Evolutionary conservation across 352 stramenopile genomes (phyloP).

Genomic region (Peronospora destructor): DNA sequence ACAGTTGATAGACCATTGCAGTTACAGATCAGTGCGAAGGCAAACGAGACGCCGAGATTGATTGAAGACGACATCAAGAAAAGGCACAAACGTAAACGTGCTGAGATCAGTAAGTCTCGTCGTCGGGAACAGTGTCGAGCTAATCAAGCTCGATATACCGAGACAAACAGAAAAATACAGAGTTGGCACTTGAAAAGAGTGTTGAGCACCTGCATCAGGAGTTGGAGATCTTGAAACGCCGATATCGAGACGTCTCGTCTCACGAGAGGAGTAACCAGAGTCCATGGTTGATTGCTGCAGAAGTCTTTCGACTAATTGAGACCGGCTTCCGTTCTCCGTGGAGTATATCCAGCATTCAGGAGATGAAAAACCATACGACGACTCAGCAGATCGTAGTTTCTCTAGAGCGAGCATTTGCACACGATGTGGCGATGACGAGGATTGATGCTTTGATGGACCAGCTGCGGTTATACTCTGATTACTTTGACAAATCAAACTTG

Average conservation of each 20-base stretch:
- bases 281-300: slow-evolving; percentile 11
- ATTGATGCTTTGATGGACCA: slow-evolving; percentile 12
- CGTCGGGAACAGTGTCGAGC: slow-evolving; percentile 21
- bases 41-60: not conserved
- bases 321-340: slow-evolving; percentile 15
- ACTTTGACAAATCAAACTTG: slow-evolving; percentile 11
- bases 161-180: slow-evolving; percentile 7
- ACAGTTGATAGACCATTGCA: not conserved
- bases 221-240: slow-evolving; percentile 10
- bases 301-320: slow-evolving; percentile 15
- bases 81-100: slow-evolving; percentile 5
- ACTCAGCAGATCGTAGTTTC: slow-evolving; percentile 3
- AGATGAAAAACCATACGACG: slow-evolving; percentile 11
- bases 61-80: not conserved
- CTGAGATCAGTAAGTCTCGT: slow-evolving; percentile 1
- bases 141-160: slow-evolving; percentile 30
- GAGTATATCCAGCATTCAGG: slow-evolving; percentile 1
- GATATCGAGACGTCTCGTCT: slow-evolving; percentile 14
- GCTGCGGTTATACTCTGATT: slow-evolving; percentile 8
- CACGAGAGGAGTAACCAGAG: slow-evolving; percentile 18
- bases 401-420: slow-evolving; percentile 10
- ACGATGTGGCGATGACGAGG: slow-evolving; percentile 9
- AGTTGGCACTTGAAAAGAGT: slow-evolving; percentile 11
- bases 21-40: not conserved
- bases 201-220: slow-evolving; percentile 14